Evolutionary conservation across 805 yeast genomes (phyloP).

Genomic region (Trichomonascus vanleenenianus): DNA sequence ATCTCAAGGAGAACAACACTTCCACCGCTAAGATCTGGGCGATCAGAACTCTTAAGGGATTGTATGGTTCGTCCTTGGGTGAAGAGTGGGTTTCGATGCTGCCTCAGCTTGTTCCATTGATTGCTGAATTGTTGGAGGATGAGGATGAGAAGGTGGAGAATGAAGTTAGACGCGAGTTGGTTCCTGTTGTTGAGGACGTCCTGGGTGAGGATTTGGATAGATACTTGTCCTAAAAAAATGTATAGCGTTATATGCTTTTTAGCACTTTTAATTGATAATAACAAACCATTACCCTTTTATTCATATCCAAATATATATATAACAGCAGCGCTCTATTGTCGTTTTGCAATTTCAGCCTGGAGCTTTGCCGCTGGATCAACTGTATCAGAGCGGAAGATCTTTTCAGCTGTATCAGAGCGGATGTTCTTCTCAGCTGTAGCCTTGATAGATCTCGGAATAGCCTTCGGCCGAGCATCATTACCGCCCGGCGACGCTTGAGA

Average conservation of each 20-base stretch:
- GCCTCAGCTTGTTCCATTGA: constrained; percentile 91
- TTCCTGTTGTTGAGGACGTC: constrained; percentile 83
- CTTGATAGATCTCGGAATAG: too few relatives aligned
- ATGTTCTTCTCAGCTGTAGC: too few relatives aligned
- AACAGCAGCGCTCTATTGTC: too few relatives aligned
- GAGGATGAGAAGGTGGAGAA: constrained; percentile 89
- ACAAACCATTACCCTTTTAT: too few relatives aligned
- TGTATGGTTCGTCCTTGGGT: constrained; percentile 78
- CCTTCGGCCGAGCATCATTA: too few relatives aligned
- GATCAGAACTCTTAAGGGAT: constrained; percentile 63
- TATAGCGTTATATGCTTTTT: neutral
- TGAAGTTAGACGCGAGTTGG: constrained; percentile 85
- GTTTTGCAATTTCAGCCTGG: too few relatives aligned
- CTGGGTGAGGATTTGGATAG: constrained; percentile 88
- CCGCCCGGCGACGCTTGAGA: too few relatives aligned
- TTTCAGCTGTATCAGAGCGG: too few relatives aligned
- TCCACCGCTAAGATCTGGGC: constrained; percentile 71
- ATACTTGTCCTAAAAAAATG: constrained; percentile 24
- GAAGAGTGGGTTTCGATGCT: constrained; percentile 87
- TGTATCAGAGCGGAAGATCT: too few relatives aligned
- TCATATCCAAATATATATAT: too few relatives aligned
- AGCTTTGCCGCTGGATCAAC: too few relatives aligned
- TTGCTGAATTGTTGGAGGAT: constrained; percentile 92
- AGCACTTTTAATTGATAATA: too few relatives aligned
- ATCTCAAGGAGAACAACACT: constrained; percentile 49